Base-by-base conservation (phyloP, 805 yeast genomes). In the Saturnispora sanitii region DNA sequence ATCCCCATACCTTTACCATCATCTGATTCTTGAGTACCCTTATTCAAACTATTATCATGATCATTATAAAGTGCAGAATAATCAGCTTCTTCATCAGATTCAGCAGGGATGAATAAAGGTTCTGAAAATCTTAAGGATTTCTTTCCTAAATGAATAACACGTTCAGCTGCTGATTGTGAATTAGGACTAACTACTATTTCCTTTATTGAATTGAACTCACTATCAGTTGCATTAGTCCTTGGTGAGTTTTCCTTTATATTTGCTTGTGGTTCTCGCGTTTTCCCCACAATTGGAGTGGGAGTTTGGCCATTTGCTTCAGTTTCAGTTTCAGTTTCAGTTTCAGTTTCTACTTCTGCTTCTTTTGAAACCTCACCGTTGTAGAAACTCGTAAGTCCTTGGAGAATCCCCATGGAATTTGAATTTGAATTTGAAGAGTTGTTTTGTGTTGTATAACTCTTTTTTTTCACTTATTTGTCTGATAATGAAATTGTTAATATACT, bases 31-130 rank as follows among this genome's bases (percentile, higher is more conserved):
- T n/a, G n/a, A n/a, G n/a, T n/a, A n/a, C n/a, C n/a, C n/a, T n/a
- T n/a, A n/a, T n/a, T n/a, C n/a, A n/a, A n/a, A n/a, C n/a, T n/a
- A n/a, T n/a, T n/a, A n/a, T n/a, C n/a, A n/a, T n/a, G 17, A 4
- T 6, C 33, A 30, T 16, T 17, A 18, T 16, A 12, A 16, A 13
- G 15, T n/a, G 17, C 20, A 22, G 12, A n/a, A n/a, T 30, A 11
- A n/a, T 32, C 23, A 16, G 13, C 18, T 20, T 15, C 12, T 13
- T 28, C 19, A 6, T 32, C 36, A 3, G n/a, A 9, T 2, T 17
- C 27, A 8, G 22, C 40, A 13, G 35, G 31, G 9, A 38, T 12
- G 32, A 38, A 38, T n/a, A 38, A 33, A 3, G 41, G 41, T 25
- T 30, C 41, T 4, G 12, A 2, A 15, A n/a, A 15, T n/a, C 28